phyloP scores from a whole-genome alignment of 345 rosid species.

The Aquilaria malaccensis region DNA sequence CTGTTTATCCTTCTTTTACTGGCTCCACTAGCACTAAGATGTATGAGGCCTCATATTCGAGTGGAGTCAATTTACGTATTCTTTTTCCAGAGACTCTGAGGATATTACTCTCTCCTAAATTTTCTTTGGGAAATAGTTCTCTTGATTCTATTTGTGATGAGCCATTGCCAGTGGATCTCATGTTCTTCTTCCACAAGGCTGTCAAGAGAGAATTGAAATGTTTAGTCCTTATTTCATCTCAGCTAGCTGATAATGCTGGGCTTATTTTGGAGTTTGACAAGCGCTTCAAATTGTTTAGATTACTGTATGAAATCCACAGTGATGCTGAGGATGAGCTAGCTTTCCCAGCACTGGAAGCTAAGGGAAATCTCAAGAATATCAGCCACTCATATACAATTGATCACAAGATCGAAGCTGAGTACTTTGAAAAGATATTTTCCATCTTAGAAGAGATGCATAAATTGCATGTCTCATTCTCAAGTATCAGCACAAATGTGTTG shows the following conservation, averaged over 20 bases:
- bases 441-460: slow-evolving; percentile 56
- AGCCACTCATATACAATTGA: slow-evolving; percentile 60
- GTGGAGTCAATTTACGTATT: slow-evolving; percentile 35
- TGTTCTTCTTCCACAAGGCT: slow-evolving; percentile 83
- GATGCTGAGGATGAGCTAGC: slow-evolving; percentile 78
- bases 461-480: slow-evolving; percentile 26
- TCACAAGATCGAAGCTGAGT: slow-evolving; percentile 49
- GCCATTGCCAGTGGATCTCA: slow-evolving; percentile 56
- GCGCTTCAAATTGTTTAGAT: slow-evolving; percentile 45
- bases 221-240: slow-evolving; percentile 53
- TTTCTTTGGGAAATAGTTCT: slow-evolving; percentile 30
- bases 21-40: slow-evolving; percentile 17
- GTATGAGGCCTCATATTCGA: slow-evolving; percentile 30
- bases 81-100: slow-evolving; percentile 28
- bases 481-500: slow-evolving; percentile 14
- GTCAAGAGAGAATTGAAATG: slow-evolving; percentile 62
- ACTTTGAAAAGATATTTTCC: slow-evolving; percentile 43
- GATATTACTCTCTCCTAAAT: slow-evolving; percentile 15
- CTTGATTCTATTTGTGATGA: slow-evolving; percentile 20
- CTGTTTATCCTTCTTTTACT: slow-evolving; percentile 17
- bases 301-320: slow-evolving; percentile 53
- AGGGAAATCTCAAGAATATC: slow-evolving; percentile 52
- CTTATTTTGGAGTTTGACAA: slow-evolving; percentile 50
- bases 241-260: slow-evolving; percentile 35
- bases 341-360: slow-evolving; percentile 77